Base-by-base conservation (phyloP, 2,329 filamentous ascomycete genomes). In the Fusarium nurragi region DNA sequence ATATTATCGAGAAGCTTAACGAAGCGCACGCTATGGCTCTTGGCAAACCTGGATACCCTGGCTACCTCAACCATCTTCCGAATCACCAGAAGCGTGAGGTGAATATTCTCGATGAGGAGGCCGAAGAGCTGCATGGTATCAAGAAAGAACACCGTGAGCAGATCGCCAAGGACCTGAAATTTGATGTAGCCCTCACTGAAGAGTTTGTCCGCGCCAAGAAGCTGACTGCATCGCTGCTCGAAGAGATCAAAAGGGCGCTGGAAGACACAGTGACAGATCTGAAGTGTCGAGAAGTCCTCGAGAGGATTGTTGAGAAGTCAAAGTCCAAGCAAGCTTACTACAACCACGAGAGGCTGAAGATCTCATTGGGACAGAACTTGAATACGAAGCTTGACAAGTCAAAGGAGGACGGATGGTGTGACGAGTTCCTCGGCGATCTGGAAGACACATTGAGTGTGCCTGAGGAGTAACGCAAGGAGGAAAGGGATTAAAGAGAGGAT, bases 371-470 rank as follows among this genome's bases (percentile, higher is more conserved):
- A 10, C 9, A 34, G n/a, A n/a, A 34, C 14, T n/a, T 64, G 21
- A 18, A 49, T 11, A n/a, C 37, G 6, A 64, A 64, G 38, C 23
- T 49, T 6, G 12, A 45, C 12, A 10, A 59, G 32, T 26, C 53
- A 16, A 59, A 64, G 30, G 18, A 49, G 23, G 32, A 64, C 25
- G 59, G 59, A 25, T 64, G 60, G 60, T 64, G 60, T 21, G 16
- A 59, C 5, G 37, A 59, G 30, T 63, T 63, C 25, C 30, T 51
- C 9, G 25, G n/a, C 9, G 37, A 19, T 14, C 37, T 63, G 14
- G 14, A 38, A 19, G 18, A 46, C 2, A 37, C 40, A 8, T 39
- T 38, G 56, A 21, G 43, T 12, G n/a, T 25, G 10, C 10, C 34
- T 18, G 12, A 38, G 22, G 9, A 60, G 21, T 26, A 50, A 16